Evolutionary conservation across 345 rosid genomes (phyloP).

Genomic region (Abelmoschus esculentus): DNA sequence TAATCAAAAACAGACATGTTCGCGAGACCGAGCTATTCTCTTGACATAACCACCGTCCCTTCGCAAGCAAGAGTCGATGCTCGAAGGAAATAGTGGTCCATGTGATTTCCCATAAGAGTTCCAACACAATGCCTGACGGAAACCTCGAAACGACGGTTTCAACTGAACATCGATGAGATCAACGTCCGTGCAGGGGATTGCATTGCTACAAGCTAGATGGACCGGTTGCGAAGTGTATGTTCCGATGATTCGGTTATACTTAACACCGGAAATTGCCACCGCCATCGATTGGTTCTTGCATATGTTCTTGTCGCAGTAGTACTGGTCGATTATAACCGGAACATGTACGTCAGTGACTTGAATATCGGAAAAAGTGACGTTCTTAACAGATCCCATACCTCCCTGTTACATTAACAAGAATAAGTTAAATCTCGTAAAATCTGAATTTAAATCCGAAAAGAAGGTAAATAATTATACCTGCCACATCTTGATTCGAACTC

Average conservation of each 20-base stretch:
- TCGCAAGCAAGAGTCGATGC: conserved; percentile 65
- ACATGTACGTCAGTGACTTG: conserved; percentile 59
- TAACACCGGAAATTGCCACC: conserved; percentile 58
- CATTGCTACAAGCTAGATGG: conserved; percentile 64
- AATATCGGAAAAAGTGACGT: conserved; percentile 64
- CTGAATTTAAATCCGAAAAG: background rate
- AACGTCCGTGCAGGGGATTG: conserved; percentile 63
- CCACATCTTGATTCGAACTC: conserved; percentile 91
- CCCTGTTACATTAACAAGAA: conserved; percentile 32
- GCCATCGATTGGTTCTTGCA: conserved; percentile 78
- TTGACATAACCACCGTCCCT: conserved; percentile 30
- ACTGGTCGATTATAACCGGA: conserved; percentile 79
- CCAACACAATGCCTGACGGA: conserved; percentile 53
- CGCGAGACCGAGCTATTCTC: conserved; percentile 45
- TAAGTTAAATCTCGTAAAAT: background rate
- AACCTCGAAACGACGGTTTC: conserved; percentile 40
- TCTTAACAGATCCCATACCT: conserved; percentile 66
- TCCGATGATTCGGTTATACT: conserved; percentile 54
- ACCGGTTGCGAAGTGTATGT: conserved; percentile 59
- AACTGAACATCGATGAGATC: conserved; percentile 54
- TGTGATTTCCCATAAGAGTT: conserved; percentile 76
- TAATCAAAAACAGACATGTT: conserved; percentile 16
- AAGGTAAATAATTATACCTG: conserved; percentile 37
- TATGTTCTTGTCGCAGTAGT: conserved; percentile 65
- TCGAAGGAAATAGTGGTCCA: conserved; percentile 70